A percentile compares a stretch with the other conserved stretches of the same genome.
Conservation (phyloP, 306 rosid species). For the Medicago lupulina region DNA sequence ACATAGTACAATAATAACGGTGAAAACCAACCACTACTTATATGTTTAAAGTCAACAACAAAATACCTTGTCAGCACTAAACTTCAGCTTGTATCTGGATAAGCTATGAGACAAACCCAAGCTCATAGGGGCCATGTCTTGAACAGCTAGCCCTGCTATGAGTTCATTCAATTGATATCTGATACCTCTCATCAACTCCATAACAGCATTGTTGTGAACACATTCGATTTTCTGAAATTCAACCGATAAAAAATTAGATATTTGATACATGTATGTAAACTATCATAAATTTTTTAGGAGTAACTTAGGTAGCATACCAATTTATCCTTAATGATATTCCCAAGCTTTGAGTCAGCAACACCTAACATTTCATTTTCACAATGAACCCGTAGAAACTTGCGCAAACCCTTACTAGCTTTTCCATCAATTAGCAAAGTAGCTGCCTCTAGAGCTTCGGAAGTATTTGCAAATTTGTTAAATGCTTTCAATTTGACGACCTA, state of each 20-base stretch:
- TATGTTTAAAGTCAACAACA: background rate
- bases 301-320: conserved; percentile 53
- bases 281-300: background rate
- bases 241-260: background rate
- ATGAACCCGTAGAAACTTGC: conserved; percentile 81
- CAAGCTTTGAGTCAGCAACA: conserved; percentile 93
- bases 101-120: conserved; percentile 95
- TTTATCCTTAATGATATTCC: conserved; percentile 84
- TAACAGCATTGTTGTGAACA: conserved; percentile 75
- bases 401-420: conserved; percentile 88
- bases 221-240: conserved; percentile 86
- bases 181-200: conserved; percentile 95
- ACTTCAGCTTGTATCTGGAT: conserved; percentile 86
- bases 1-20: background rate
- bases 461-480: conserved; percentile 86
- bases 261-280: background rate
- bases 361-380: conserved; percentile 80
- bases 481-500: conserved; percentile 90
- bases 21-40: background rate
- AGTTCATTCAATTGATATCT: conserved; percentile 84
- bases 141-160: conserved; percentile 77
- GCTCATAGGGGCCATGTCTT: conserved; percentile 97
- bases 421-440: conserved; percentile 78
- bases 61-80: conserved; percentile 93
- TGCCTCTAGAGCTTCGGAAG: conserved; percentile 86